Percentiles rank a stretch among this genome's conserved stretches.
phyloP scores from a whole-genome alignment of 129 eudicot species.

The Heracleum sosnowskyi region DNA sequence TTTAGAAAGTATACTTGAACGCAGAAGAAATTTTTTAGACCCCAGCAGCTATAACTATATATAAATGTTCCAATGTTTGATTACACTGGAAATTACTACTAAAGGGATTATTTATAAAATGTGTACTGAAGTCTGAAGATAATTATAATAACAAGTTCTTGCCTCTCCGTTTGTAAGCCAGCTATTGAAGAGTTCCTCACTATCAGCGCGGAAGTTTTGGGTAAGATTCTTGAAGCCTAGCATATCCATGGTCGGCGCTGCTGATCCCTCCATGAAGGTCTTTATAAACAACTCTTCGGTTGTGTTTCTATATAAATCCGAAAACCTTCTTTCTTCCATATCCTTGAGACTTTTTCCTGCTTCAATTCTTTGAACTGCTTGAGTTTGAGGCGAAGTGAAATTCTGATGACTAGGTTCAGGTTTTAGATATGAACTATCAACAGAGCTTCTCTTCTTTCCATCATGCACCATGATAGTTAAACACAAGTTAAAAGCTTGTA shows the following conservation, averaged over 20 bases:
- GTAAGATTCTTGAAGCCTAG: slow-evolving; percentile 56
- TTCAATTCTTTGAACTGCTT: slow-evolving; percentile 31
- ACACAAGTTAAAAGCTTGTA: neutral
- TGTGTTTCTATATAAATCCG: slow-evolving; percentile 55
- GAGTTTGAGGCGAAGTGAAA: slow-evolving; percentile 23
- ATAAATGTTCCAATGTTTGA: neutral
- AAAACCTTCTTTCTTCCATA: slow-evolving; percentile 62
- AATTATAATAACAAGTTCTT: slow-evolving; percentile 21
- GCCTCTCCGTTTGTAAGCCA: slow-evolving; percentile 81
- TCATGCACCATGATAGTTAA: slow-evolving; percentile 27
- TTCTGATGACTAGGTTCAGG: slow-evolving; percentile 20
- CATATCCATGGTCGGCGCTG: slow-evolving; percentile 63
- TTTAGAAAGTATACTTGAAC: neutral
- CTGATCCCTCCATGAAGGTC: slow-evolving; percentile 57
- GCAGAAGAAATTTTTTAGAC: neutral
- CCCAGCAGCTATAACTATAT: neutral
- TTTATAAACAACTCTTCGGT: slow-evolving; percentile 65
- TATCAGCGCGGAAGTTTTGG: slow-evolving; percentile 48
- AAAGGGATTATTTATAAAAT: neutral
- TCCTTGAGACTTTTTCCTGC: slow-evolving; percentile 27
- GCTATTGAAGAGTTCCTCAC: slow-evolving; percentile 73
- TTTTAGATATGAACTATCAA: slow-evolving; percentile 22
- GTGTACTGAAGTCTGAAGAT: neutral
- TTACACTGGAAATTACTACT: neutral
- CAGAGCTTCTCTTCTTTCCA: slow-evolving; percentile 20